Evolutionary conservation across 1,284 basidiomycete genomes (phyloP).

Genomic region (Sporisorium scitamineum): DNA sequence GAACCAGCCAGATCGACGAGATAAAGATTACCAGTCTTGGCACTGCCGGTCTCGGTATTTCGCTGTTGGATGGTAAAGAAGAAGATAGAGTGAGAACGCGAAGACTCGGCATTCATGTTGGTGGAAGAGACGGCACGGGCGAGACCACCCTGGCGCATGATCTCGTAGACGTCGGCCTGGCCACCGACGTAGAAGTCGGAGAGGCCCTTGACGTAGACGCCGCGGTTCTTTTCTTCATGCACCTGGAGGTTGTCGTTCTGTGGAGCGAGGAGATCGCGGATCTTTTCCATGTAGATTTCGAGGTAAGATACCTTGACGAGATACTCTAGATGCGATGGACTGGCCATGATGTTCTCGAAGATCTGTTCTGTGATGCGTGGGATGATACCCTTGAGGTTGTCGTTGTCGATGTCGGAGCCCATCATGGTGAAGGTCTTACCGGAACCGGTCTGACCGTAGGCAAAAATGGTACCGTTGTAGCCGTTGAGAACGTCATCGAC

Average conservation of each 20-base stretch:
- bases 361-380: slow-evolving; percentile 99
- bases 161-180: slow-evolving; percentile 88
- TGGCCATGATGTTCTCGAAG: slow-evolving; percentile 95
- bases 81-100: slow-evolving; percentile 98
- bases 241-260: slow-evolving; percentile 99
- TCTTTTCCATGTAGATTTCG: slow-evolving; percentile 99
- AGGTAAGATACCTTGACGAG: slow-evolving; percentile 99
- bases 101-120: slow-evolving; percentile 99
- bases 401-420: slow-evolving; percentile 94
- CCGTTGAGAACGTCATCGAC: slow-evolving; percentile 89
- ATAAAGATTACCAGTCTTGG: slow-evolving; percentile 96
- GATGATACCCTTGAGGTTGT: slow-evolving; percentile 84
- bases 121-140: slow-evolving; percentile 94
- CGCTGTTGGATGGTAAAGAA: slow-evolving; percentile 96
- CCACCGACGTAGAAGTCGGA: slow-evolving; percentile 95
- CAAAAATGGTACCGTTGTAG: slow-evolving; percentile 91
- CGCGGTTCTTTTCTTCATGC: slow-evolving; percentile 96
- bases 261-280: slow-evolving; percentile 93
- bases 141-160: slow-evolving; percentile 94
- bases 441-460: slow-evolving; percentile 92
- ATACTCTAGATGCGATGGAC: slow-evolving; percentile 95
- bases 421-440: slow-evolving; percentile 73
- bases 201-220: slow-evolving; percentile 97
- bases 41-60: slow-evolving; percentile 93
- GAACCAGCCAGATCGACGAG: slow-evolving; percentile 98